Conservation (phyloP, 2,329 filamentous ascomycete genomes). For the Penicillium concentricum region DNA sequence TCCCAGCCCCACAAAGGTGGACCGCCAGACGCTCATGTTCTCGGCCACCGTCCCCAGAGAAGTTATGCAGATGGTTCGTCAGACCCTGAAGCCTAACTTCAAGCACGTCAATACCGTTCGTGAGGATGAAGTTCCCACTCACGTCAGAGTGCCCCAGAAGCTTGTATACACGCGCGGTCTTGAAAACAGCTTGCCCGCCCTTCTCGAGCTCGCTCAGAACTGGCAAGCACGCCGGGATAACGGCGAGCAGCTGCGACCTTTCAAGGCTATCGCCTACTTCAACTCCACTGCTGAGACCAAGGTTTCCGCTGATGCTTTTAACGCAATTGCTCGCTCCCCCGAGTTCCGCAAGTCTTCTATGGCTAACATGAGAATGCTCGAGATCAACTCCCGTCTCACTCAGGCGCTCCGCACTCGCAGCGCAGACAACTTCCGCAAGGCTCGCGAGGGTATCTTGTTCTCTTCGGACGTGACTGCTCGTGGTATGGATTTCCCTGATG, state of each 20-base stretch:
- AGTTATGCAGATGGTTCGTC: slow-evolving; percentile 75
- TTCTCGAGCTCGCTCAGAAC: slow-evolving; percentile 72
- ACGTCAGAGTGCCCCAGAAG: slow-evolving; percentile 79
- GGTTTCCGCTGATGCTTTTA: slow-evolving; percentile 61
- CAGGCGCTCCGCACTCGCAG: slow-evolving; percentile 68
- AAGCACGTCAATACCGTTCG: slow-evolving; percentile 87
- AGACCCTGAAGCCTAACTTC: slow-evolving; percentile 78
- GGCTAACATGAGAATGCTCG: slow-evolving; percentile 42
- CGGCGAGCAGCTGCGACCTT: slow-evolving; percentile 55
- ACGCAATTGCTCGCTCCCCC: slow-evolving; percentile 45
- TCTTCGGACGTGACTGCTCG: slow-evolving; percentile 78
- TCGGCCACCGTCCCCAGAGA: slow-evolving; percentile 87
- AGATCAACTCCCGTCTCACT: slow-evolving; percentile 76
- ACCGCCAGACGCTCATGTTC: slow-evolving; percentile 89
- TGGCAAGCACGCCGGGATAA: slow-evolving; percentile 50
- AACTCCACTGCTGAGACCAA: slow-evolving; percentile 73
- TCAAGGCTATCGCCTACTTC: slow-evolving; percentile 96
- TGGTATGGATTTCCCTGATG: slow-evolving; percentile 79
- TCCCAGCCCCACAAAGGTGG: slow-evolving; percentile 61
- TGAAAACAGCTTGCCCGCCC: slow-evolving; percentile 71
- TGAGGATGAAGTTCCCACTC: slow-evolving; percentile 78
- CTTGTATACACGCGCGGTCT: slow-evolving; percentile 66
- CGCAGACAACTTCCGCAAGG: slow-evolving; percentile 68
- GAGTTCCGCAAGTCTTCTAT: slow-evolving; percentile 30
- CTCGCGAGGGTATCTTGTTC: slow-evolving; percentile 65